Conservation (phyloP, 116 monocot species). For the Dioscorea cayenensis region DNA sequence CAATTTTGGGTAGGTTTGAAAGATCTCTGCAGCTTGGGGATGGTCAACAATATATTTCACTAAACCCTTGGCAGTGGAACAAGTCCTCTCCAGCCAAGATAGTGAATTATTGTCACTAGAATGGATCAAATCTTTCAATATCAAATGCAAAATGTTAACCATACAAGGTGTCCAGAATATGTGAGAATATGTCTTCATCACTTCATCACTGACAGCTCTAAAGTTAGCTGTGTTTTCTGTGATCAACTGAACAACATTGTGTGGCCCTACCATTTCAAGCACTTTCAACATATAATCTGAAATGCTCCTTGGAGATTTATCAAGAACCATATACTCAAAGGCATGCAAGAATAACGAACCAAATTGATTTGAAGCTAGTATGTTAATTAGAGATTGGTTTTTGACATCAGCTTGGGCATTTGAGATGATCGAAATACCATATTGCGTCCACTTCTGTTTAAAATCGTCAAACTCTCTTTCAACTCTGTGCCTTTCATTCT, state of each 20-base stretch:
- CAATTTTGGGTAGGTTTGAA: slow-evolving; percentile 29
- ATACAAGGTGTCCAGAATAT: slow-evolving; percentile 53
- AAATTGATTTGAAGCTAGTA: slow-evolving; percentile 42
- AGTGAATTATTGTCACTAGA: slow-evolving; percentile 5
- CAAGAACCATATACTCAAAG: slow-evolving; percentile 19
- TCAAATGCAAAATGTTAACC: slow-evolving; percentile 36
- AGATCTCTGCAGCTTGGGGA: slow-evolving; percentile 28
- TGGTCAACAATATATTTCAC: slow-evolving; percentile 42
- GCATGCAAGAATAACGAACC: slow-evolving; percentile 48
- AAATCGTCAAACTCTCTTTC: slow-evolving; percentile 39
- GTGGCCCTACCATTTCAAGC: slow-evolving; percentile 33
- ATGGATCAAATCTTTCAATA: slow-evolving; percentile 32
- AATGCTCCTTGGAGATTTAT: slow-evolving; percentile 34
- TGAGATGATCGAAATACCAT: slow-evolving; percentile 40
- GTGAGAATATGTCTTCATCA: slow-evolving; percentile 29
- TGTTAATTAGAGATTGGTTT: slow-evolving; percentile 26
- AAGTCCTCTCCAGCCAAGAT: slow-evolving; percentile 33
- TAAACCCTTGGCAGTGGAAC: slow-evolving; percentile 27
- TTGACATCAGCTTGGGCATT: slow-evolving; percentile 35
- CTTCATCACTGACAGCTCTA: slow-evolving; percentile 26
- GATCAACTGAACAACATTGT: slow-evolving; percentile 45
- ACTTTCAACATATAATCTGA: slow-evolving; percentile 22
- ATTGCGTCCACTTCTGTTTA: slow-evolving; percentile 43
- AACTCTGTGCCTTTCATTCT: slow-evolving; percentile 35
- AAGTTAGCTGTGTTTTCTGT: slow-evolving; percentile 30